phyloP scores from a whole-genome alignment of 768 basidiomycete species.

The Naganishia antarctica region DNA sequence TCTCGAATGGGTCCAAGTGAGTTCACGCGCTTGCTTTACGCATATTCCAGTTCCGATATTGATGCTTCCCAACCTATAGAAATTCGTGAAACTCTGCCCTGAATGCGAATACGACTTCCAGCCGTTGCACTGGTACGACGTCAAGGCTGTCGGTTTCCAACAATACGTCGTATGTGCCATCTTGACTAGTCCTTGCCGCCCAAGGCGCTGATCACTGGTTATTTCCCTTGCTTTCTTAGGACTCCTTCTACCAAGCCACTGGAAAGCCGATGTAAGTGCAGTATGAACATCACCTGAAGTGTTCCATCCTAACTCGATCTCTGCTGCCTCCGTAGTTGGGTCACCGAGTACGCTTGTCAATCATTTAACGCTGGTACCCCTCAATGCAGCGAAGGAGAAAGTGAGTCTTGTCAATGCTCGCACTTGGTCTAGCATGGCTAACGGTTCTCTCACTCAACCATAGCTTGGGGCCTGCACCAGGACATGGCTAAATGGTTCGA shows the following conservation, averaged over 20 bases:
- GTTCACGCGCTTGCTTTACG: conserved; percentile 21
- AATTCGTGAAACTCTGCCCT: conserved; percentile 18
- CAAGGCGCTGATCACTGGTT: neutral
- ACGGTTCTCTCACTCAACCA: neutral
- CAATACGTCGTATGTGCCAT: conserved; percentile 51
- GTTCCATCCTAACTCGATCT: neutral
- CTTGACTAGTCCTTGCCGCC: neutral
- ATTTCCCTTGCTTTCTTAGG: neutral
- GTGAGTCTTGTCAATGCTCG: conserved; percentile 28
- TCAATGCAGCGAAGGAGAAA: conserved; percentile 43
- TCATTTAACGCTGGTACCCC: conserved; percentile 46
- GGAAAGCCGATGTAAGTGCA: neutral
- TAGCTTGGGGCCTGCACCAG: conserved; percentile 42
- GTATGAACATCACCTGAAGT: neutral
- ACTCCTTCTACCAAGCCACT: conserved; percentile 2
- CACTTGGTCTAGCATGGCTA: neutral
- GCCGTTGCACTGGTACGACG: conserved; percentile 69
- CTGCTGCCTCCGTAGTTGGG: conserved; percentile 25
- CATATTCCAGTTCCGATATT: neutral
- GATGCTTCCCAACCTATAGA: neutral
- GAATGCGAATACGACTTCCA: conserved; percentile 52
- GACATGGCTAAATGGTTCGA: conserved; percentile 48
- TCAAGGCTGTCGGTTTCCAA: conserved; percentile 51
- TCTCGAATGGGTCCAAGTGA: conserved; percentile 60
- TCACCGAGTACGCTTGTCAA: conserved; percentile 47